These are phyloP conservation scores for Coniochaeta ligniaria DNA, from an alignment of 2,329 filamentous ascomycete genomes.

Conservation along the genomic window DNA sequence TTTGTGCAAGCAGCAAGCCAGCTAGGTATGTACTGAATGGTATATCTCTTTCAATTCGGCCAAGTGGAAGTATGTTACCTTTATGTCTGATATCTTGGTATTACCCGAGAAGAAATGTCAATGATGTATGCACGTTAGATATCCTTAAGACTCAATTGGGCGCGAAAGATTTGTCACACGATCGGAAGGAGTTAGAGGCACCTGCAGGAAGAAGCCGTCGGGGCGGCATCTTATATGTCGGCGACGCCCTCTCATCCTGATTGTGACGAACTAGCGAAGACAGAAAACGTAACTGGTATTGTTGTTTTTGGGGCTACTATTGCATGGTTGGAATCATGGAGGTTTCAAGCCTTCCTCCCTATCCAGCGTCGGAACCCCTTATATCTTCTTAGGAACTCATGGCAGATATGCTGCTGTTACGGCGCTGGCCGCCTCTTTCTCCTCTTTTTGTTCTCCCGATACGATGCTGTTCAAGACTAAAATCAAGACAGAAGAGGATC, in stretches of 20 bases:
- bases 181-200: not conserved
- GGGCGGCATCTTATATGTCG: not conserved
- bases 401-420: not conserved
- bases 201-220: not conserved
- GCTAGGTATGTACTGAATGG: constrained; percentile 12
- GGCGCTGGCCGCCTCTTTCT: not conserved
- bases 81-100: not conserved
- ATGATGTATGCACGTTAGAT: not conserved
- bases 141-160: constrained; percentile 4
- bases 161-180: constrained; percentile 7
- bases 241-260: not conserved
- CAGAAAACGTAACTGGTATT: not conserved
- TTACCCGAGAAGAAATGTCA: not conserved
- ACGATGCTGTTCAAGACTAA: not conserved
- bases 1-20: constrained; percentile 23
- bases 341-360: not conserved
- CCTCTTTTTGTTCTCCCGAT: not conserved
- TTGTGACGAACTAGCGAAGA: not conserved
- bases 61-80: too few relatives aligned
- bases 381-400: not conserved
- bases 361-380: not conserved
- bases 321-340: not conserved
- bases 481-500: constrained; percentile 4
- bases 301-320: not conserved
- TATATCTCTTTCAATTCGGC: not conserved